Evolutionary conservation across 768 basidiomycete species (phyloP).

Genomic region (Boletus sp.): DNA sequence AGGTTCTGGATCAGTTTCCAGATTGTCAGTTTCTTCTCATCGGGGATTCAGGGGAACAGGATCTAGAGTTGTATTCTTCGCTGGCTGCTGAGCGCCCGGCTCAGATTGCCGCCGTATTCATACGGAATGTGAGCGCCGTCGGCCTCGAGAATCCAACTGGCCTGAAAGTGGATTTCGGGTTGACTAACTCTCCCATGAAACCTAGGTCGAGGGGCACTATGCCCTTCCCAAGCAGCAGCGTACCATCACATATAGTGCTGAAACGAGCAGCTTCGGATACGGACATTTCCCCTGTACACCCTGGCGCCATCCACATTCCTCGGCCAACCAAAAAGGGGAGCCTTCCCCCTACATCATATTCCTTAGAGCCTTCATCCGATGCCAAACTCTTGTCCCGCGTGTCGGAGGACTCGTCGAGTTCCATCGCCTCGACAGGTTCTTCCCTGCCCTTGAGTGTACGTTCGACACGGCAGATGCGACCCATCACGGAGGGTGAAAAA

Average conservation of each 20-base stretch:
- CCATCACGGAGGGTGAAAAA: conserved; percentile 53
- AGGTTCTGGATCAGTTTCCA: conserved; percentile 73
- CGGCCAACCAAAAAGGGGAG: conserved; percentile 11
- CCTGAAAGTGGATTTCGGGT: conserved; percentile 6
- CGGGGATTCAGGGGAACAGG: conserved; percentile 94
- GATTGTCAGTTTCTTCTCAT: conserved; percentile 78
- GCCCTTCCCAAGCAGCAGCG: not conserved
- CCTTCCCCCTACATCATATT: conserved; percentile 13
- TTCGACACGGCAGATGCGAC: conserved; percentile 11
- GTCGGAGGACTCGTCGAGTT: conserved; percentile 29
- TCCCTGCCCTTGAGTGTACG: conserved; percentile 18
- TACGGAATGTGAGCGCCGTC: conserved; percentile 65
- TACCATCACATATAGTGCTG: conserved; percentile 1
- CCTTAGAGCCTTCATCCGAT: conserved; percentile 14
- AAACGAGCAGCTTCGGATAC: conserved; percentile 24
- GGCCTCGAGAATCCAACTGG: conserved; percentile 67
- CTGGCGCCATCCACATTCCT: conserved; percentile 13
- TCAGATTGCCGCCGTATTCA: conserved; percentile 77
- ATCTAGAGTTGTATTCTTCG: conserved; percentile 84
- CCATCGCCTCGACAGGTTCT: conserved; percentile 20
- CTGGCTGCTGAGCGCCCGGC: conserved; percentile 66
- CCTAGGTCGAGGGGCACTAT: conserved; percentile 5
- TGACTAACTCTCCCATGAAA: conserved; percentile 4
- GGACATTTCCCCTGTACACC: conserved; percentile 6
- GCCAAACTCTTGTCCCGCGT: conserved; percentile 1